These are phyloP conservation scores for Lomentospora prolificans DNA, from an alignment of 2,329 filamentous ascomycete species.

Conservation along the genomic window DNA sequence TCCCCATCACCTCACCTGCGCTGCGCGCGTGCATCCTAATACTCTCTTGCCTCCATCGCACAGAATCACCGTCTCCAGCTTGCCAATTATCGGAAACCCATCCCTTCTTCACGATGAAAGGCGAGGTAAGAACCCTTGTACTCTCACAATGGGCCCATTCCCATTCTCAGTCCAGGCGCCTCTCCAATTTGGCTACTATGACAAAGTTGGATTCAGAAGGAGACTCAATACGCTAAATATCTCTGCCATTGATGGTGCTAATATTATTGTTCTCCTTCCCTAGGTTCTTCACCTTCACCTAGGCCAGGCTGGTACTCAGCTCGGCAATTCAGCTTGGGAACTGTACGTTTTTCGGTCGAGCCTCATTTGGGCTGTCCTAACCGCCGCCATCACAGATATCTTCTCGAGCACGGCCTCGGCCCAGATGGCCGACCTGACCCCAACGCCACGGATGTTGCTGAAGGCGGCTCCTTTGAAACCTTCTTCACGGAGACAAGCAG, in stretches of 20 bases:
- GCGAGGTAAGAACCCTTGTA: constrained; percentile 36
- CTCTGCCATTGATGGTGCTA: too few relatives aligned
- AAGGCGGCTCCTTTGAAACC: constrained; percentile 58
- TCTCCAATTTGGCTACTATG: not conserved
- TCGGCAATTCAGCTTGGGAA: constrained; percentile 67
- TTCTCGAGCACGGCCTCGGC: constrained; percentile 62
- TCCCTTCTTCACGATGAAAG: constrained; percentile 37
- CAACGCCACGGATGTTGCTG: constrained; percentile 46
- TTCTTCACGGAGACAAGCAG: constrained; percentile 65
- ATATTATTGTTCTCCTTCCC: too few relatives aligned
- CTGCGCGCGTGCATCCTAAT: constrained; percentile 8
- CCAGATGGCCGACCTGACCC: constrained; percentile 55
- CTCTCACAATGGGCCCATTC: too few relatives aligned
- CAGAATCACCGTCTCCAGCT: not conserved
- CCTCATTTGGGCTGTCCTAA: not conserved
- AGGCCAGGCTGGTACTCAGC: constrained; percentile 63
- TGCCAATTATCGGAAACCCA: not conserved
- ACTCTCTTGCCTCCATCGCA: not conserved
- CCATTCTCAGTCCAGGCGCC: too few relatives aligned
- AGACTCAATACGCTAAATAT: too few relatives aligned
- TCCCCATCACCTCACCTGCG: constrained; percentile 2
- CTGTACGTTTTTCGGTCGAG: constrained; percentile 45
- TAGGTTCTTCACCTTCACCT: constrained; percentile 56
- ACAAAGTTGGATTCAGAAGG: not conserved
- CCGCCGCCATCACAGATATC: constrained; percentile 40